Conservation (phyloP, 1,284 basidiomycete species). For the Cutaneotrichosporon arboriforme region DNA sequence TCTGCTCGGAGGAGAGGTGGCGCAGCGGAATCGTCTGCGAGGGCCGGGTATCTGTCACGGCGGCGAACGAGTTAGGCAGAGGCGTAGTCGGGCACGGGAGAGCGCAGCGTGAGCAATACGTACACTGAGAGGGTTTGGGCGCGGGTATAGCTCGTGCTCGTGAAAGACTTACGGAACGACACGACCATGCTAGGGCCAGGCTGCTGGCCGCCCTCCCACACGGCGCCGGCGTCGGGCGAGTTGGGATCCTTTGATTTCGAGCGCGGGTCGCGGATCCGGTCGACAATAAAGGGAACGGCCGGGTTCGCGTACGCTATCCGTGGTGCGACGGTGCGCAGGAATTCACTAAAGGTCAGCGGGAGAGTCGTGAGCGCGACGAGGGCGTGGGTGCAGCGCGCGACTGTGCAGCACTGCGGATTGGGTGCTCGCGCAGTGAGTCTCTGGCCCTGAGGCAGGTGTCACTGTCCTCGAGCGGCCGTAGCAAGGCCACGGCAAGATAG, state of each 20-base stretch:
- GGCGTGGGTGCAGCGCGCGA: no score
- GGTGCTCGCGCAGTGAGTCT: no score
- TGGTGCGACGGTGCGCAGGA: slow-evolving; percentile 32
- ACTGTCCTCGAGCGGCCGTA: no score
- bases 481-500: no score
- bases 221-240: slow-evolving; percentile 14
- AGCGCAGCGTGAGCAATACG: no score
- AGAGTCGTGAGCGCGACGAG: no score
- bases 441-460: no score
- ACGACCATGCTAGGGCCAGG: slow-evolving; percentile 24
- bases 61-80: no score
- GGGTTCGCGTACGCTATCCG: slow-evolving; percentile 42
- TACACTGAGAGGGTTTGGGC: no score
- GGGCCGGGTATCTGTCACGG: slow-evolving; percentile 14
- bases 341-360: slow-evolving; percentile 24
- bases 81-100: no score
- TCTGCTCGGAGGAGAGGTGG: slow-evolving; percentile 23
- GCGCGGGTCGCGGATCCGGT: slow-evolving; percentile 29
- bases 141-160: no score
- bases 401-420: no score
- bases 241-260: slow-evolving; percentile 24
- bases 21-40: slow-evolving; percentile 23
- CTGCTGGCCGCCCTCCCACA: slow-evolving; percentile 12
- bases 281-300: slow-evolving; percentile 25
- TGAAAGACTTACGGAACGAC: slow-evolving; percentile 25